Evolutionary conservation across 208 protist genomes (phyloP), one percentile per base, ranked within the genome.

Genomic region (Leptomonas seymouri): DNA sequence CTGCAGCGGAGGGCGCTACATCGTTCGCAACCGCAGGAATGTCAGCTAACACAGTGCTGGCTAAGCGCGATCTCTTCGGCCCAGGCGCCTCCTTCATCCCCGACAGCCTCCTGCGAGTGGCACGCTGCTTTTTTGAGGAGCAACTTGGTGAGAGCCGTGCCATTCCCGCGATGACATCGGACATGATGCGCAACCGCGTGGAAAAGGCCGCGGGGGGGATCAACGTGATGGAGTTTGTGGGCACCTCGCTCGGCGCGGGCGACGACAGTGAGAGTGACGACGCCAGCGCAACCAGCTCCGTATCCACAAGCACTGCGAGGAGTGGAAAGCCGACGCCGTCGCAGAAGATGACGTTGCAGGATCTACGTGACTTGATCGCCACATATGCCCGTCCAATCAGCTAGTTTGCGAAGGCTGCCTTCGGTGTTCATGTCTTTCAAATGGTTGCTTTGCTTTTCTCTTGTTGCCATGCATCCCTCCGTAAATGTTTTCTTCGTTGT

Each of bases 101-200:
- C 6, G 78, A 84, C 72, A 70, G 75, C 21, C 64, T 89, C 21
- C 71, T 95, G 25, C 67, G 79, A 9, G 74, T 85, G 30, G 55
- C 93, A 44, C 79, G 81, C 50, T 61, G 63, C 62, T 86, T 76
- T 25, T 93, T 95, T 58, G 82, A 89, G 57, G 78, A 81, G 44
- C 63, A 78, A 39, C 76, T 93, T 0, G 66, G 69, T 18, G 87
- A 93, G 68, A 56, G 79, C 18, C 77, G 86, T 53, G 85, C 75
- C 42, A 50, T 93, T 48, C 78, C 71, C 2, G 85, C 76, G 18
- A 78, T 95, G 18, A 86, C 64, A 25, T 93, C 90, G 1, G 78
- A 84, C 16, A 67, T 80, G 25, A 95, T 87, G 74, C 68, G 60
- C n/a, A 69, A 36, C 28, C 90, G 90, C 55, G 87, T 95, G 11